Evolutionary conservation across 352 stramenopile species (phyloP).

Genomic region (Globisporangium perplexum): DNA sequence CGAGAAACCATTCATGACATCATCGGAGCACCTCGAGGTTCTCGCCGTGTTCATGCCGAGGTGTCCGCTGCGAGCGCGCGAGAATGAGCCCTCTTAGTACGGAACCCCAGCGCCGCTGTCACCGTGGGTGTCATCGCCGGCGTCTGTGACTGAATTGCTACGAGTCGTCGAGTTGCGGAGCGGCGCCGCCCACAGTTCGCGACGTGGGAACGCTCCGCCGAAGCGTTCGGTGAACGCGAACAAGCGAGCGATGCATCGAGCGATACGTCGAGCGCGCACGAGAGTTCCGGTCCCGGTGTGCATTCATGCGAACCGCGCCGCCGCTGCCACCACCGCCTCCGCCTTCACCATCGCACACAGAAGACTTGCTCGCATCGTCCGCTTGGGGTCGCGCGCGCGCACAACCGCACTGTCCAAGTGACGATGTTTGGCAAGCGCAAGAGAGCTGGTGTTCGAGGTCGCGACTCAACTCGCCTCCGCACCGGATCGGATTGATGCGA

Average conservation of each 20-base stretch:
- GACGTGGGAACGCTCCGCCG: too few species aligned
- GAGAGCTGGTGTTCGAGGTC: background rate
- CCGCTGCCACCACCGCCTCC: too few species aligned
- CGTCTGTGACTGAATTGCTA: too few species aligned
- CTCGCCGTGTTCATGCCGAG: background rate
- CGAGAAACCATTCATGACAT: background rate
- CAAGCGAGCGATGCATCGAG: background rate
- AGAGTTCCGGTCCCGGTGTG: too few species aligned
- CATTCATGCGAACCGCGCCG: too few species aligned
- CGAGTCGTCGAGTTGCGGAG: background rate
- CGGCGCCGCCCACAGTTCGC: background rate
- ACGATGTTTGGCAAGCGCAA: background rate
- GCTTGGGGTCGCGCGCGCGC: background rate
- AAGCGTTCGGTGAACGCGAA: background rate
- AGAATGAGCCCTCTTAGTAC: too few species aligned
- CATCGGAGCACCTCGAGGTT: background rate
- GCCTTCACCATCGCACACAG: background rate
- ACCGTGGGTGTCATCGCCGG: too few species aligned
- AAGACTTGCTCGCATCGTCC: background rate
- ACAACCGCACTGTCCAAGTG: background rate
- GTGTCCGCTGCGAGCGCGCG: background rate
- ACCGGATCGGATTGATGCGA: background rate
- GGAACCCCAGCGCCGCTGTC: background rate
- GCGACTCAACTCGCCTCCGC: background rate
- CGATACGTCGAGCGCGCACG: background rate